phyloP scores from a whole-genome alignment of 1,284 basidiomycete genomes.

The Leucoagaricus sp. region DNA sequence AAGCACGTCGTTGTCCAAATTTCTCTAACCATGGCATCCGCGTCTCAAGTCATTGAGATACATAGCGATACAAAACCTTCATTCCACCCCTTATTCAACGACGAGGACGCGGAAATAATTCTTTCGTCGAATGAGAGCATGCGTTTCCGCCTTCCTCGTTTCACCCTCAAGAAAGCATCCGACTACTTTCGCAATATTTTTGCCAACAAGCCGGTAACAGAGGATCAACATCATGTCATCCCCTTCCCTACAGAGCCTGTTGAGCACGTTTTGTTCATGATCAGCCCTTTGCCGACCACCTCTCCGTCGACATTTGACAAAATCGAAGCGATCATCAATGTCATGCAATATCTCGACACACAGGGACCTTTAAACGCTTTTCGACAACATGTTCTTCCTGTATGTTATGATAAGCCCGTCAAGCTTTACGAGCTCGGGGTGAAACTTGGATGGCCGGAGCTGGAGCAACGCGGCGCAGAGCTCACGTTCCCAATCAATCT shows the following conservation, averaged over 20 bases:
- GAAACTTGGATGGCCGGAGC: slow-evolving; percentile 42
- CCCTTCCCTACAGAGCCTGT: slow-evolving; percentile 20
- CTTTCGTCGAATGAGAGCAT: slow-evolving; percentile 39
- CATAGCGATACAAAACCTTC: too few relatives aligned
- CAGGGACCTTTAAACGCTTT: slow-evolving; percentile 41
- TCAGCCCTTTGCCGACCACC: slow-evolving; percentile 37
- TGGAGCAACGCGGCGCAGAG: slow-evolving; percentile 37
- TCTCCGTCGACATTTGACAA: slow-evolving; percentile 37
- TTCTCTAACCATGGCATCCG: too few relatives aligned
- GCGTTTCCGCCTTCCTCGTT: slow-evolving; percentile 38
- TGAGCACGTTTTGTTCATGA: slow-evolving; percentile 36
- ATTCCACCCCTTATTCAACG: slow-evolving; percentile 35
- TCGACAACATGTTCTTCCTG: slow-evolving; percentile 35
- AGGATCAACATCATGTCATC: neutral
- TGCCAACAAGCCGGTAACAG: slow-evolving; percentile 1
- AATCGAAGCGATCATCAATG: slow-evolving; percentile 33
- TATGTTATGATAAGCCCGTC: slow-evolving; percentile 37
- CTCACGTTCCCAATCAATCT: slow-evolving; percentile 25
- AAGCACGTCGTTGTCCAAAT: too few relatives aligned
- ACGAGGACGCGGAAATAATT: slow-evolving; percentile 34
- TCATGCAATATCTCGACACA: slow-evolving; percentile 40
- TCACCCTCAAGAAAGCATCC: slow-evolving; percentile 38
- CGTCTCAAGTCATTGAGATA: too few relatives aligned
- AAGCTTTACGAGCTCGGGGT: slow-evolving; percentile 39
- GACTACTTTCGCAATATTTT: slow-evolving; percentile 32